These are phyloP conservation scores for Suillus fuscotomentosus DNA, from an alignment of 768 basidiomycete genomes.

Conservation along the genomic window DNA sequence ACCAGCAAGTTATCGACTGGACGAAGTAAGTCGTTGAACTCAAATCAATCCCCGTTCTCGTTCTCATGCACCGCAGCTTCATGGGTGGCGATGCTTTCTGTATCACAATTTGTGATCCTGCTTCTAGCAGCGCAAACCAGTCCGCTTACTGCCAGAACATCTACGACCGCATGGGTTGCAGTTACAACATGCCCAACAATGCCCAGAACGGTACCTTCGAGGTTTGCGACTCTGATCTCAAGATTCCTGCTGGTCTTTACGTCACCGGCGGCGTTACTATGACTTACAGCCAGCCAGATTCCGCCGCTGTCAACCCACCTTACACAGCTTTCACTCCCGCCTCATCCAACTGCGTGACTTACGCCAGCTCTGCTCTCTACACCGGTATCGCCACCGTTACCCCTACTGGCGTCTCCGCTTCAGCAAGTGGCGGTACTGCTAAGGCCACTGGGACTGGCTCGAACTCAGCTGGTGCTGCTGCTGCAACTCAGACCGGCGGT, in stretches of 20 bases:
- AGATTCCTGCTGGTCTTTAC: slow-evolving; percentile 59
- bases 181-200: slow-evolving; percentile 69
- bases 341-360: slow-evolving; percentile 45
- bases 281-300: slow-evolving; percentile 44
- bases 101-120: slow-evolving; percentile 68
- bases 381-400: slow-evolving; percentile 19
- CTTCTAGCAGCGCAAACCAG: slow-evolving; percentile 36
- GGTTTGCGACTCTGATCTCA: slow-evolving; percentile 63
- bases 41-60: not conserved
- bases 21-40: slow-evolving; percentile 41
- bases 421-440: not conserved
- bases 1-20: slow-evolving; percentile 65
- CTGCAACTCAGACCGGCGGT: slow-evolving; percentile 16
- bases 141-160: slow-evolving; percentile 64
- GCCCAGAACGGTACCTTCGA: slow-evolving; percentile 61
- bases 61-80: slow-evolving; percentile 48
- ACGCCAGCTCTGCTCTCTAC: slow-evolving; percentile 36
- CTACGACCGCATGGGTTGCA: slow-evolving; percentile 70
- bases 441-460: slow-evolving; percentile 13
- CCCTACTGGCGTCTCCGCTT: not conserved
- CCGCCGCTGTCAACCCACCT: slow-evolving; percentile 32
- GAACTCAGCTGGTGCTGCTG: slow-evolving; percentile 13
- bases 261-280: slow-evolving; percentile 36
- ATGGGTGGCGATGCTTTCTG: slow-evolving; percentile 67
- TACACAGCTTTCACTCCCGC: slow-evolving; percentile 40